Base-by-base conservation (phyloP, 192 early-diverging fungal species). In the Mortierella claussenii region DNA sequence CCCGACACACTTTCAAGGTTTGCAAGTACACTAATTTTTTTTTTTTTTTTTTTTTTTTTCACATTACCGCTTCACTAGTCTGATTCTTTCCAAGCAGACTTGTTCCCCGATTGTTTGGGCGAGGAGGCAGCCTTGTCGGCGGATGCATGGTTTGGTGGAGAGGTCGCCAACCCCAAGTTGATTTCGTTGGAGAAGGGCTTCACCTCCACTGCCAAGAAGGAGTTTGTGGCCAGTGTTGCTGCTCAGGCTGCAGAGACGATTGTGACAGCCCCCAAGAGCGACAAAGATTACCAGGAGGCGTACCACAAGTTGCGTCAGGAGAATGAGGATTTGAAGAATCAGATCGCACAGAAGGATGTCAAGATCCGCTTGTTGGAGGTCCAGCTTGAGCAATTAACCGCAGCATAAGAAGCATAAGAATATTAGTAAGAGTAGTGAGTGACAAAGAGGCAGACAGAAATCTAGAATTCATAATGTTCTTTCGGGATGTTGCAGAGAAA, bases 11-110 rank as follows among this genome's bases (percentile, higher is more conserved):
- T 52, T 27, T 13, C 27, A 52, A 26, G 23, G 5, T 52, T 2
- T 26, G 13, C 15, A 52, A 9, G 26, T 15, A n/a, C n/a, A n/a
- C n/a, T n/a, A n/a, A n/a, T n/a, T n/a, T n/a, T n/a, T n/a, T n/a
- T n/a, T n/a, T n/a, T n/a, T n/a, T n/a, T n/a, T n/a, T n/a, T n/a
- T n/a, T n/a, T n/a, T n/a, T n/a, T n/a, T n/a, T n/a, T n/a, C 9
- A 43, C 18, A 20, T 20, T 54, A 4, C 10, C 7, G 10, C 18
- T 54, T 5, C 13, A 40, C 37, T 85, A 97, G 92, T 86, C 95
- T 28, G 98, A 99, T 82, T 86, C 91, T 23, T 99, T 99, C 91
- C 97, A 98, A 85, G 71, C 89, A 21, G 98, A 99, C 67, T 84
- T 99, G 49, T 99, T 93, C 84, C 97, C 98, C 40, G 92, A 93